Conservation (phyloP, 192 early-diverging fungal species). For the Coemansia biformis region DNA sequence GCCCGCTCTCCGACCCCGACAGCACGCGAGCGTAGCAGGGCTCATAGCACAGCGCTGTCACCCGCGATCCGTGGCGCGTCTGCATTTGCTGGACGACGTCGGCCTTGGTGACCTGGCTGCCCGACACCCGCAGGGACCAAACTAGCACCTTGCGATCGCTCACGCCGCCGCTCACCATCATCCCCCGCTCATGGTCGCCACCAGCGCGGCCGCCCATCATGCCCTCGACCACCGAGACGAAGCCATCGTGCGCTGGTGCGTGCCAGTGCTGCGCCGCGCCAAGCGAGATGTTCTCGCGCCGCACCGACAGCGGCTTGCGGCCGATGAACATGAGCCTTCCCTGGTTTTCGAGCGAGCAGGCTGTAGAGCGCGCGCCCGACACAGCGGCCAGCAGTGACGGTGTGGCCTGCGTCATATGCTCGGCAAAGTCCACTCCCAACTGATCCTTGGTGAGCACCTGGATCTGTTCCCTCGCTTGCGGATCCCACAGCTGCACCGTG, state of each 20-base stretch:
- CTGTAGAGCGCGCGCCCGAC: slow-evolving; percentile 6
- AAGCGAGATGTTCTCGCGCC: not conserved
- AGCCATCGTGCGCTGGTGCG: slow-evolving; percentile 8
- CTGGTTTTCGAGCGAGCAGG: not conserved
- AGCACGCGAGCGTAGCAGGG: slow-evolving; percentile 7
- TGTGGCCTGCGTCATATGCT: slow-evolving; percentile 22
- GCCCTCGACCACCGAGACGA: slow-evolving; percentile 15
- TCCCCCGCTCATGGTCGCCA: not conserved
- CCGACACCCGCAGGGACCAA: slow-evolving; percentile 1
- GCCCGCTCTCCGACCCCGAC: slow-evolving; percentile 22
- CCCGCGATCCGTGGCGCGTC: slow-evolving; percentile 17
- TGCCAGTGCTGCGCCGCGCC: slow-evolving; percentile 4
- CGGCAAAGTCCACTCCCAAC: slow-evolving; percentile 16
- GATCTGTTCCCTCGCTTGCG: not conserved
- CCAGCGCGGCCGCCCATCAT: slow-evolving; percentile 3
- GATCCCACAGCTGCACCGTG: slow-evolving; percentile 34
- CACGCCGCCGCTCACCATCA: slow-evolving; percentile 24
- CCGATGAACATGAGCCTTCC: slow-evolving; percentile 3
- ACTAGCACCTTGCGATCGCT: slow-evolving; percentile 6
- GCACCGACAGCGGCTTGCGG: not conserved
- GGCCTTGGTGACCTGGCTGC: not conserved
- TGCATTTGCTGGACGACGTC: slow-evolving; percentile 1
- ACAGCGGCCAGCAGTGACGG: slow-evolving; percentile 22
- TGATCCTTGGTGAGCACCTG: not conserved
- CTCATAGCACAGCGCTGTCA: slow-evolving; percentile 27